Evolutionary conservation across 129 eudicot genomes (phyloP), one percentile per base, ranked within the genome.

Genomic region (Flaveria robusta): DNA sequence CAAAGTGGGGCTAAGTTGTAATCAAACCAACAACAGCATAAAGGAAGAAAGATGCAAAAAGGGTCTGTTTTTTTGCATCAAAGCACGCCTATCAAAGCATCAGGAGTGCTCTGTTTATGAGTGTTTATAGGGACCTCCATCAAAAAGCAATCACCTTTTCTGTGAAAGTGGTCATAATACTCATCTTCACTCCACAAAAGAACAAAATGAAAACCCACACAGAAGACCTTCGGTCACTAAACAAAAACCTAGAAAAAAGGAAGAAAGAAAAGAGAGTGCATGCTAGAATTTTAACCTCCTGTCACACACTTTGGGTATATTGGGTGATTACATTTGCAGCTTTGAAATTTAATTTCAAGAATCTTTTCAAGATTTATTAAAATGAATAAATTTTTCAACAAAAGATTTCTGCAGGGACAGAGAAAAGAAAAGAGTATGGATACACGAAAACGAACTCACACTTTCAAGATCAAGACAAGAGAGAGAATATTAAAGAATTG

Each of bases 51-150:
- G 64, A 56, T 19, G 14, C 29, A 47, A 71, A 34, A 81, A 87
- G 86, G 80, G 23, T 78, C 47, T 72, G 51, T 20, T 0, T 49
- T 83, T 81, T 70, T 89, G 76, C 85, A 86, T 85, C 91, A 81
- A 85, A 92, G 97, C 98, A 92, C 98, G 98, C 98, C 84, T 82
- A 88, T 74, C 98, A 81, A 92, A 90, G 98, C 90, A 85, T 89
- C 50, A 78, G 82, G 98, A 87, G 90, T 85, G 86, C 85, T 69
- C 82, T 66, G 83, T 83, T 45, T 88, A 80, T 83, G 82, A 79
- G 82, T 83, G 83, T 79, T 83, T 87, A 83, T 78, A 78, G 77
- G 74, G 67, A 27, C 67, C 78, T 67, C 81, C 71, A 75, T 80
- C 56, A 63, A 78, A 88, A 93, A 90, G 95, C 88, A 86, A 87